These are phyloP conservation scores for Abortiporus biennis DNA, from an alignment of 1,284 basidiomycete species.

Conservation along the genomic window DNA sequence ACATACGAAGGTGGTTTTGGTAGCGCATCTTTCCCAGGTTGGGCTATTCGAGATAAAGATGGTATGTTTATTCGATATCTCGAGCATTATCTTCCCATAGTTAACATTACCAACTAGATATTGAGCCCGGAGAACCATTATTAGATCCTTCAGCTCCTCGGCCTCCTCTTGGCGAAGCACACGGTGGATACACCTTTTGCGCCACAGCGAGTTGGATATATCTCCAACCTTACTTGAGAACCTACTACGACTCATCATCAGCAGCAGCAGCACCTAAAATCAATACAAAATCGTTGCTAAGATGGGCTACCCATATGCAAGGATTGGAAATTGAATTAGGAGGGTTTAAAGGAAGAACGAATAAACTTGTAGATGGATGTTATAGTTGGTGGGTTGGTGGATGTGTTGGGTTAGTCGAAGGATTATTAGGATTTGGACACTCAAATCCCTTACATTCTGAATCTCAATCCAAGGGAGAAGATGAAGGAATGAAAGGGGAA, in stretches of 20 bases:
- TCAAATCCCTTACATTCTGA: too few species aligned
- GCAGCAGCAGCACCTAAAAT: constrained; percentile 32
- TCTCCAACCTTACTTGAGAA: constrained; percentile 48
- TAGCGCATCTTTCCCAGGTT: constrained; percentile 67
- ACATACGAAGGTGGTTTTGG: constrained; percentile 98
- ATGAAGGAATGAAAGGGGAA: constrained; percentile 19
- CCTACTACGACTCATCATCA: constrained; percentile 11
- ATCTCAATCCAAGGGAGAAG: constrained; percentile 16
- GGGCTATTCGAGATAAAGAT: constrained; percentile 21
- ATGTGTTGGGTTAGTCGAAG: constrained; percentile 77
- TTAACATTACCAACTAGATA: constrained; percentile 11
- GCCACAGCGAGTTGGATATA: constrained; percentile 83
- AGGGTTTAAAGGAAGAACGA: constrained; percentile 91
- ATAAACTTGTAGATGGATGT: constrained; percentile 98
- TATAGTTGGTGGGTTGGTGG: constrained; percentile 99
- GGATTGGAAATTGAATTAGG: constrained; percentile 80
- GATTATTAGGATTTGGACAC: constrained; percentile 34
- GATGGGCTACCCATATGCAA: constrained; percentile 90
- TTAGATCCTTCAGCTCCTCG: constrained; percentile 36
- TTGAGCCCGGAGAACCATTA: constrained; percentile 15
- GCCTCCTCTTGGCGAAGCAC: constrained; percentile 85
- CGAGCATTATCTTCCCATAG: constrained; percentile 17
- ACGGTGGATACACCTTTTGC: constrained; percentile 97
- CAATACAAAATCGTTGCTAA: constrained; percentile 56
- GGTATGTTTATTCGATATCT: constrained; percentile 11